Evolutionary conservation across 2,329 filamentous ascomycete species (phyloP).

Genomic region (Rhinocladiella similis): DNA sequence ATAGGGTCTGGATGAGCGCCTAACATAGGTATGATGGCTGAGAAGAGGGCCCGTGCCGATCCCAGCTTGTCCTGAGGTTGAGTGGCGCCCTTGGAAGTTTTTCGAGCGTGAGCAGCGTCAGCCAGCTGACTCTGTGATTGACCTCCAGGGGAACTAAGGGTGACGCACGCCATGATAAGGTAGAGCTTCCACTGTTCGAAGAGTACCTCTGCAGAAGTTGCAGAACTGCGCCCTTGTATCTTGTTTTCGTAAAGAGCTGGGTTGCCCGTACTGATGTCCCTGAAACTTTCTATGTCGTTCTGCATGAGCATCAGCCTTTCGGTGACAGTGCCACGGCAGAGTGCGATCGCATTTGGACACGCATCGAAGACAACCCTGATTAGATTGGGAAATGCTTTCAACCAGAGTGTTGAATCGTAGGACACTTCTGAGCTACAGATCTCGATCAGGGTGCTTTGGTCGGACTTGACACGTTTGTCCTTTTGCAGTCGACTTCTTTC

Average conservation of each 20-base stretch:
- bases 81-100: slow-evolving; percentile 64
- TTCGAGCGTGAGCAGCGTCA: slow-evolving; percentile 73
- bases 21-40: slow-evolving; percentile 84
- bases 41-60: slow-evolving; percentile 85
- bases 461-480: slow-evolving; percentile 80
- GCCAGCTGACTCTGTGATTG: slow-evolving; percentile 60
- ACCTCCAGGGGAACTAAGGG: slow-evolving; percentile 77
- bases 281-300: slow-evolving; percentile 74
- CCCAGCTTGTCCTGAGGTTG: slow-evolving; percentile 72
- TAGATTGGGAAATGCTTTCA: slow-evolving; percentile 95
- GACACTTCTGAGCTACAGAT: slow-evolving; percentile 93
- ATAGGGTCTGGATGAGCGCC: slow-evolving; percentile 78
- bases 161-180: slow-evolving; percentile 94
- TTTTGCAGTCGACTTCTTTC: slow-evolving; percentile 90
- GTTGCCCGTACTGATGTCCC: slow-evolving; percentile 61
- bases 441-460: slow-evolving; percentile 84
- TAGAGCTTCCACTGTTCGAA: slow-evolving; percentile 99
- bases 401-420: slow-evolving; percentile 94
- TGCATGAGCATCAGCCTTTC: slow-evolving; percentile 93
- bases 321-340: slow-evolving; percentile 89
- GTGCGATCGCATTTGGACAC: slow-evolving; percentile 86
- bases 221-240: slow-evolving; percentile 54
- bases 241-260: slow-evolving; percentile 40
- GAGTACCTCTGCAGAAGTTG: slow-evolving; percentile 78
- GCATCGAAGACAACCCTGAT: slow-evolving; percentile 87